phyloP scores from a whole-genome alignment of 2,329 filamentous ascomycete species.

The Aspergillus tanneri region DNA sequence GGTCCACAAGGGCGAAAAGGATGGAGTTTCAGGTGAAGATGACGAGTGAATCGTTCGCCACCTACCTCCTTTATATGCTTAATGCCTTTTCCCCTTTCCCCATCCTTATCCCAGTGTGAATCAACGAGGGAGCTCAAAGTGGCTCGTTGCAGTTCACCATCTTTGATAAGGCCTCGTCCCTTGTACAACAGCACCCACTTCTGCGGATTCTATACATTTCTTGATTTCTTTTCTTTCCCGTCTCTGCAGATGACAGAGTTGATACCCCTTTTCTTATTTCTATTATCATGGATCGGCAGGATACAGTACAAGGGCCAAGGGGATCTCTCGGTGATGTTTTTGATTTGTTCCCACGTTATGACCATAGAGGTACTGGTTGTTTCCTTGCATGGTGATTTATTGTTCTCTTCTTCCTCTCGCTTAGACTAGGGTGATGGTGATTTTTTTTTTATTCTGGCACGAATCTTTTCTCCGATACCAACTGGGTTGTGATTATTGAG shows the following conservation, averaged over 20 bases:
- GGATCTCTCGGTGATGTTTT: constrained; percentile 21
- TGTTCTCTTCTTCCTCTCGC: constrained; percentile 36
- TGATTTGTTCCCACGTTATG: constrained; percentile 28
- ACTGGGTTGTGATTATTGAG: constrained; percentile 20
- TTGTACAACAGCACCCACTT: constrained; percentile 35
- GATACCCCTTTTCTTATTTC: constrained; percentile 27
- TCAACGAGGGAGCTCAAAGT: constrained; percentile 10
- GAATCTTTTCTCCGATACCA: constrained; percentile 23
- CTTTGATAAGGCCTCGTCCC: constrained; percentile 22
- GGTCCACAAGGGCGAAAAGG: constrained; percentile 74
- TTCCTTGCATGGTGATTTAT: constrained; percentile 29
- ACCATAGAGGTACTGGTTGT: constrained; percentile 42
- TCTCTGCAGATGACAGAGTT: constrained; percentile 25
- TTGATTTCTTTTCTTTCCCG: constrained; percentile 24
- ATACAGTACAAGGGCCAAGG: constrained; percentile 21
- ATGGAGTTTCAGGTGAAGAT: constrained; percentile 41
- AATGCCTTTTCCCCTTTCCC: constrained; percentile 16
- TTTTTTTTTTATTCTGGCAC: constrained; percentile 23
- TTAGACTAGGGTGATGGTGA: constrained; percentile 35
- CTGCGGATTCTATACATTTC: constrained; percentile 22
- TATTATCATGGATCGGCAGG: constrained; percentile 20
- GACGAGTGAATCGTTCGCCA: constrained; percentile 34
- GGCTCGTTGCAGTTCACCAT: constrained; percentile 15
- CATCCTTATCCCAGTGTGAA: constrained; percentile 9
- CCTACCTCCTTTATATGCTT: constrained; percentile 8